Evolutionary conservation across 345 rosid species (phyloP).

Genomic region (Euclidium syriacum): DNA sequence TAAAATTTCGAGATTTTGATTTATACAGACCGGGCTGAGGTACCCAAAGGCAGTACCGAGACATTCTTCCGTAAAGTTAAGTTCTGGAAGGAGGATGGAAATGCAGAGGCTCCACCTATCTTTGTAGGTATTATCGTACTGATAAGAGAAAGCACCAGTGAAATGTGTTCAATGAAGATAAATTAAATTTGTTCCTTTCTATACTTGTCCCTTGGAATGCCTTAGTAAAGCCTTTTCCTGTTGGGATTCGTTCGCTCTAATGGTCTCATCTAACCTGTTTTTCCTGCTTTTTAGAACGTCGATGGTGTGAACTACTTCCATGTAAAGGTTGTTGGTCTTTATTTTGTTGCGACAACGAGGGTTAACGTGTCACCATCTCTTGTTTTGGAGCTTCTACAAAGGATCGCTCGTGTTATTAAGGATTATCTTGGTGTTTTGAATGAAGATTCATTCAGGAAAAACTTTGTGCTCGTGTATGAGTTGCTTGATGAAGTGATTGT

Average conservation of each 20-base stretch:
- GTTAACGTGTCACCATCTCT: slow-evolving; percentile 89
- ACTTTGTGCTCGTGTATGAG: slow-evolving; percentile 94
- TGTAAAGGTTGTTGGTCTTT: slow-evolving; percentile 86
- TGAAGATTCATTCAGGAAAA: slow-evolving; percentile 91
- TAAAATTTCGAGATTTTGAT: not conserved
- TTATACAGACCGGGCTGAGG: slow-evolving; percentile 81
- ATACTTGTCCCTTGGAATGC: not conserved
- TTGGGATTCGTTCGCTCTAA: not conserved
- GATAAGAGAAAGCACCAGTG: slow-evolving; percentile 1
- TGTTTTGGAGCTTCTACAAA: slow-evolving; percentile 93
- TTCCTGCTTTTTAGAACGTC: slow-evolving; percentile 46
- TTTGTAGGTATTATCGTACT: slow-evolving; percentile 81
- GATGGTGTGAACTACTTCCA: slow-evolving; percentile 99
- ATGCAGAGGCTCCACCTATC: slow-evolving; percentile 97
- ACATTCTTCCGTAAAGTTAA: slow-evolving; percentile 93
- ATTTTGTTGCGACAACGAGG: slow-evolving; percentile 95
- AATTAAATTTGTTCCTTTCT: not conserved
- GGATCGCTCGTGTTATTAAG: slow-evolving; percentile 94
- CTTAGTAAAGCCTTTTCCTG: not conserved
- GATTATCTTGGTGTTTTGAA: slow-evolving; percentile 93
- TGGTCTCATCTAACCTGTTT: not conserved
- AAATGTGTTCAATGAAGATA: not conserved
- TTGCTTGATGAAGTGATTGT: slow-evolving; percentile 97
- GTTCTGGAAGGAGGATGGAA: slow-evolving; percentile 97
- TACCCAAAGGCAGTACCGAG: slow-evolving; percentile 86